Percentiles rank a stretch among this genome's conserved stretches.
These are phyloP conservation scores for Beauveria rudraprayagi DNA, from an alignment of 2,329 filamentous ascomycete species.

Conservation along the genomic window DNA sequence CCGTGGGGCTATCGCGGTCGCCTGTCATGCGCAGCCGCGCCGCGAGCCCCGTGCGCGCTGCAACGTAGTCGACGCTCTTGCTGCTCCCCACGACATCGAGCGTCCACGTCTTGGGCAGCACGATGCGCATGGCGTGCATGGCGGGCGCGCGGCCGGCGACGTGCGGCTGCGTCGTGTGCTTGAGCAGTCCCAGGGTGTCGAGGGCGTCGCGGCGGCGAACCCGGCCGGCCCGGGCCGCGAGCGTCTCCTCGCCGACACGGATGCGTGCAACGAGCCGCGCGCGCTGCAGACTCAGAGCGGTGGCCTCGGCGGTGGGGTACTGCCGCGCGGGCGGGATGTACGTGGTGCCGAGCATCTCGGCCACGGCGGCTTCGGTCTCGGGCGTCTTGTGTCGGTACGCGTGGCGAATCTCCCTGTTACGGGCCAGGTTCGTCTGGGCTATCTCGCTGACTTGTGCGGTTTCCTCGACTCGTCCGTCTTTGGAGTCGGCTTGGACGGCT, in stretches of 20 bases:
- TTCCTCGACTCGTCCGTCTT: too few species aligned
- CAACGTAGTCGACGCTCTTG: slow-evolving; percentile 26
- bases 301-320: slow-evolving; percentile 1
- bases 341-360: background rate
- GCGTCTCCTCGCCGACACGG: slow-evolving; percentile 4
- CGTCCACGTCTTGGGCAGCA: slow-evolving; percentile 27
- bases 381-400: slow-evolving; percentile 4
- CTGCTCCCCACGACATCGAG: slow-evolving; percentile 23
- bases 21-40: slow-evolving; percentile 25
- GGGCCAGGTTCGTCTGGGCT: slow-evolving; percentile 2
- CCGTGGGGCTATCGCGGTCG: slow-evolving; percentile 24
- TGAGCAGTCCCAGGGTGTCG: slow-evolving; percentile 30
- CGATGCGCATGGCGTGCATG: slow-evolving; percentile 29
- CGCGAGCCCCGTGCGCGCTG: slow-evolving; percentile 26
- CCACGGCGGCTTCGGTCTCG: slow-evolving; percentile 3
- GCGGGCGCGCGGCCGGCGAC: slow-evolving; percentile 17
- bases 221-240: background rate
- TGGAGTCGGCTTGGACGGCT: background rate
- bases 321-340: slow-evolving; percentile 1
- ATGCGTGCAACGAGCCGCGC: slow-evolving; percentile 5
- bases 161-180: slow-evolving; percentile 26
- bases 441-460: background rate
- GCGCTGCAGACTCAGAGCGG: background rate
- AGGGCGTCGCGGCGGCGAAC: slow-evolving; percentile 6
- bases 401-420: background rate